A percentile compares a stretch with the other conserved stretches of the same genome.
phyloP scores from a whole-genome alignment of 2,329 filamentous ascomycete species.

The Calonectria pauciramosa region DNA sequence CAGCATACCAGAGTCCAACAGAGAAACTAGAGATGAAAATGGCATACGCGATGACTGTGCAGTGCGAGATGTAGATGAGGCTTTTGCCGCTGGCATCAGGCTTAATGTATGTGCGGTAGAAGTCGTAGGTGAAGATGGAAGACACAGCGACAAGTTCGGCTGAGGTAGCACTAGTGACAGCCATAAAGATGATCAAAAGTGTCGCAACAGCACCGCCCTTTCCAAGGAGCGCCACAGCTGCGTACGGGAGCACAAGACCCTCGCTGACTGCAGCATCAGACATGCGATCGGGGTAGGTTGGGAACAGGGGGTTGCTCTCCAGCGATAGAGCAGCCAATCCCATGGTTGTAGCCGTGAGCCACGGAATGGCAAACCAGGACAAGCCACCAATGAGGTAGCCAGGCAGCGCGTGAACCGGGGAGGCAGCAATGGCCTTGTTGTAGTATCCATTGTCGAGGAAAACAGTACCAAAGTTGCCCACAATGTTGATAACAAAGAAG shows the following conservation, averaged over 20 bases:
- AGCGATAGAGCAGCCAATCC: constrained; percentile 85
- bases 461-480: constrained; percentile 87
- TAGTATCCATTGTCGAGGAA: constrained; percentile 93
- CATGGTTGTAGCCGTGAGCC: constrained; percentile 90
- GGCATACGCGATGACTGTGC: constrained; percentile 78
- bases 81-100: constrained; percentile 80
- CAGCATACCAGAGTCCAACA: constrained; percentile 79
- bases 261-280: constrained; percentile 76
- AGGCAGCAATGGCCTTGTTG: constrained; percentile 93
- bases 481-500: constrained; percentile 91
- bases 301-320: constrained; percentile 63
- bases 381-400: constrained; percentile 91
- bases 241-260: constrained; percentile 87
- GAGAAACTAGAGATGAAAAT: constrained; percentile 83
- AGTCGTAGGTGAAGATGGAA: constrained; percentile 86
- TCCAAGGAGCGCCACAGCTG: constrained; percentile 83
- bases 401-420: constrained; percentile 86
- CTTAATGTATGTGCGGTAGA: constrained; percentile 76
- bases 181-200: constrained; percentile 45
- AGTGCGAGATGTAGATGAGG: constrained; percentile 85
- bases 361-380: constrained; percentile 93
- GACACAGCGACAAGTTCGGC: constrained; percentile 87
- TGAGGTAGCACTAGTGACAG: constrained; percentile 57
- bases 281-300: constrained; percentile 61
- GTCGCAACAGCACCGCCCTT: constrained; percentile 42